Evolutionary conservation across 2,329 filamentous ascomycete species (phyloP).

Genomic region (Verticillium zaregamsianum): DNA sequence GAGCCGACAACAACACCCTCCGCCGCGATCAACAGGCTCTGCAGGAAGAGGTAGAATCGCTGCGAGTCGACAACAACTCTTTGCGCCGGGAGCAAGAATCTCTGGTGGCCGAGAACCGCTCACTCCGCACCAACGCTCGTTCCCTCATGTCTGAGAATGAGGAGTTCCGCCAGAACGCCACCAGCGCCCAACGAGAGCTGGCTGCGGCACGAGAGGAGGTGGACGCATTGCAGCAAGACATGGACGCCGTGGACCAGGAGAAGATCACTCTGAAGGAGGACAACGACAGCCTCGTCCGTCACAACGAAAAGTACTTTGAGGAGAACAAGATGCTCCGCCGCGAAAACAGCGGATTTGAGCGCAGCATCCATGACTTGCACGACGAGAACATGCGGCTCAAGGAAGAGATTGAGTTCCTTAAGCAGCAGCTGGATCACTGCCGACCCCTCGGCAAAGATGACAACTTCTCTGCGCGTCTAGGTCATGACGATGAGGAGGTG

Average conservation of each 20-base stretch:
- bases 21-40: slow-evolving; percentile 30
- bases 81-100: slow-evolving; percentile 39
- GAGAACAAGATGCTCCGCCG: slow-evolving; percentile 46
- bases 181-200: slow-evolving; percentile 35
- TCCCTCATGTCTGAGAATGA: slow-evolving; percentile 37
- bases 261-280: slow-evolving; percentile 43
- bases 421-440: slow-evolving; percentile 38
- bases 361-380: slow-evolving; percentile 39
- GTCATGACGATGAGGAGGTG: slow-evolving; percentile 25
- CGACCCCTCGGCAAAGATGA: slow-evolving; percentile 33
- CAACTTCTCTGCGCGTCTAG: slow-evolving; percentile 23
- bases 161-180: slow-evolving; percentile 36
- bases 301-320: slow-evolving; percentile 51
- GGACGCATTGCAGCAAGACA: slow-evolving; percentile 32
- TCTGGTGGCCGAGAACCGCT: slow-evolving; percentile 38
- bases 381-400: slow-evolving; percentile 42
- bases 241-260: slow-evolving; percentile 35
- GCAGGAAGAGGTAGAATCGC: slow-evolving; percentile 33
- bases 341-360: slow-evolving; percentile 45
- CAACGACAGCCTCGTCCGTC: slow-evolving; percentile 47
- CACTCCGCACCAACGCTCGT: slow-evolving; percentile 36
- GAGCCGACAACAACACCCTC: slow-evolving; percentile 33
- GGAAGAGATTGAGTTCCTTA: slow-evolving; percentile 41
- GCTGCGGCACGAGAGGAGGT: slow-evolving; percentile 35
- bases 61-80: slow-evolving; percentile 36